These are phyloP conservation scores for Allium cepa DNA, from an alignment of 106 monocot genomes.

Conservation along the genomic window DNA sequence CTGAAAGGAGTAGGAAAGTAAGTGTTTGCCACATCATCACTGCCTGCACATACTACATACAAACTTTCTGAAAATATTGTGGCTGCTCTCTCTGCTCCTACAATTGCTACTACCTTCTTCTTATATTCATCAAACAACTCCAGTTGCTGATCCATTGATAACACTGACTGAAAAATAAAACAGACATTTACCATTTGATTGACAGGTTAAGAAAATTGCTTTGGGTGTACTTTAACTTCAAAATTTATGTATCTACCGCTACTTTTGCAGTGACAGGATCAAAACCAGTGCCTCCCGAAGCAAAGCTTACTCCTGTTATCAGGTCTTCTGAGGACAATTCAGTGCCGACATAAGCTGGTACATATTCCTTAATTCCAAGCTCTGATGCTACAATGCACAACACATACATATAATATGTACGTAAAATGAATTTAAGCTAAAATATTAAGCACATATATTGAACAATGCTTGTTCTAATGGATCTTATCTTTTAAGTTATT, in stretches of 20 bases:
- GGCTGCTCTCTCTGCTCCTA: constrained; percentile 25
- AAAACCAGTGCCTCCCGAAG: constrained; percentile 55
- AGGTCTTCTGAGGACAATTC: constrained; percentile 37
- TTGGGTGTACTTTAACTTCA: not conserved
- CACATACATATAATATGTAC: too few relatives aligned
- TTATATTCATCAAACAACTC: constrained; percentile 39
- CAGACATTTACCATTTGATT: not conserved
- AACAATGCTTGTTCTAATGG: too few relatives aligned
- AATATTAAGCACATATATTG: too few relatives aligned
- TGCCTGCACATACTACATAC: constrained; percentile 39
- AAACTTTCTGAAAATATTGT: constrained; percentile 30
- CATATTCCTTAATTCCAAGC: constrained; percentile 55
- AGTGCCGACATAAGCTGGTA: constrained; percentile 50
- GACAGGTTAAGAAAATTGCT: not conserved
- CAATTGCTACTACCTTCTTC: constrained; percentile 27
- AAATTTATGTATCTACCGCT: constrained; percentile 12
- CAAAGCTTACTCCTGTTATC: constrained; percentile 71
- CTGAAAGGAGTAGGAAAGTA: constrained; percentile 35
- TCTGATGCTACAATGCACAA: constrained; percentile 30
- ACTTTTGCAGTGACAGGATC: constrained; percentile 51
- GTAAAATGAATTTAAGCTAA: too few relatives aligned
- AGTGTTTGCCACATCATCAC: constrained; percentile 34
- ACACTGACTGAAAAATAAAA: constrained; percentile 19
- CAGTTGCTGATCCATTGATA: constrained; percentile 30
- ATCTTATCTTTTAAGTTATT: too few relatives aligned